These are phyloP conservation scores for Cladosporium halotolerans DNA, from an alignment of 2,329 filamentous ascomycete species.

Conservation along the genomic window DNA sequence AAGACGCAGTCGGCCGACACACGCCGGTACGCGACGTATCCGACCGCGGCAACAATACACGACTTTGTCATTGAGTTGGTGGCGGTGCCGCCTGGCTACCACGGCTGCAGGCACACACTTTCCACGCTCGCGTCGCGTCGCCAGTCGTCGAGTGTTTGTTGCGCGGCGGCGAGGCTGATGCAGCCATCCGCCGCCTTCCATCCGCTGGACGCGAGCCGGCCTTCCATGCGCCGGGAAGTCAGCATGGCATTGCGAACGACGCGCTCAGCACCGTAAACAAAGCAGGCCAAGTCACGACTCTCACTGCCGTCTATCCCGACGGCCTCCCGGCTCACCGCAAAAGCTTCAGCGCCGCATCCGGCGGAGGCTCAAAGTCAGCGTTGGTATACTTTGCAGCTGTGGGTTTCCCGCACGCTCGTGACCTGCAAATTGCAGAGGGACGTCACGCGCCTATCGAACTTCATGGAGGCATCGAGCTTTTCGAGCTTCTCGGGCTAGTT, in stretches of 20 bases:
- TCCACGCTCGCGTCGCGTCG: background rate
- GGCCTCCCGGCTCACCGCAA: too few relatives aligned
- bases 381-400: too few relatives aligned
- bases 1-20: background rate
- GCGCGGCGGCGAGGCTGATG: background rate
- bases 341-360: too few relatives aligned
- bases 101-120: slow-evolving; percentile 4
- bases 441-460: too few relatives aligned
- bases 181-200: background rate
- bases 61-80: background rate
- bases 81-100: background rate
- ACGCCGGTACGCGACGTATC: slow-evolving; percentile 1
- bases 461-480: too few relatives aligned
- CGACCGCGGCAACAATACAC: background rate
- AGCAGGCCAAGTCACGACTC: background rate
- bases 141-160: background rate
- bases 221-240: background rate
- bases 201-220: background rate
- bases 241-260: background rate
- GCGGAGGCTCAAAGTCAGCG: too few relatives aligned
- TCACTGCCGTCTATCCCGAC: background rate
- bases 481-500: too few relatives aligned
- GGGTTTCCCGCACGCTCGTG: too few relatives aligned
- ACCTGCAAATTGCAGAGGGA: too few relatives aligned
- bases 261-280: background rate